phyloP scores from a whole-genome alignment of 2,329 filamentous ascomycete species.

The Beauveria pseudobassiana region DNA sequence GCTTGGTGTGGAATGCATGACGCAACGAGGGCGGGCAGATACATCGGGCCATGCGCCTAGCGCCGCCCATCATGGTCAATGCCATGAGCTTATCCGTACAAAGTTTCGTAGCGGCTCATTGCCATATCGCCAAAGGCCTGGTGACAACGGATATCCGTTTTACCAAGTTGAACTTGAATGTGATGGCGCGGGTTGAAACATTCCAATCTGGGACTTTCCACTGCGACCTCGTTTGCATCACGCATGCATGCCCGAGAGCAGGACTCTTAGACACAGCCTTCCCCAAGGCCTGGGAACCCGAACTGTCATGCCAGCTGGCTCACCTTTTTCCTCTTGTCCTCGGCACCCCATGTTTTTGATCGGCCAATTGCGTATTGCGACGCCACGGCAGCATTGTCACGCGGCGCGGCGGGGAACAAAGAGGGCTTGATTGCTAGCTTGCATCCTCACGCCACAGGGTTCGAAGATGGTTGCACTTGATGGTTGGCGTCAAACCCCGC shows the following conservation, averaged over 20 bases:
- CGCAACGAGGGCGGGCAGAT: background rate
- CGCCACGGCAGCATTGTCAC: background rate
- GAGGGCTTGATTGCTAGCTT: background rate
- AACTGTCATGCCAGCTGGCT: background rate
- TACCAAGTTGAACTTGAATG: background rate
- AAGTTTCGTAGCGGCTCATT: background rate
- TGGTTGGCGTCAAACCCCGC: background rate
- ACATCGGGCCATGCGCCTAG: background rate
- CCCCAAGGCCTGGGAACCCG: background rate
- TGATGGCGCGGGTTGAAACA: background rate
- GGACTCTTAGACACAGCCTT: background rate
- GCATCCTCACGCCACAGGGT: background rate
- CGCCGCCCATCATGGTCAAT: background rate
- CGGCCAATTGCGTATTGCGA: background rate
- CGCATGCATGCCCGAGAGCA: background rate
- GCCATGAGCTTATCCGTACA: background rate
- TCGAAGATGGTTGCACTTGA: background rate
- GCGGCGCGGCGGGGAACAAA: background rate
- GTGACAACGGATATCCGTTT: background rate
- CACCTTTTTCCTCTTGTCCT: background rate
- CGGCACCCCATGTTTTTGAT: background rate
- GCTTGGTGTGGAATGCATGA: background rate
- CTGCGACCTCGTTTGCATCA: background rate
- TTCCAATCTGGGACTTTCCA: background rate
- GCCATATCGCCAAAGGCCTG: background rate